Conservation (phyloP, 2,329 filamentous ascomycete genomes). For the Sclerotinia spermophila region DNA sequence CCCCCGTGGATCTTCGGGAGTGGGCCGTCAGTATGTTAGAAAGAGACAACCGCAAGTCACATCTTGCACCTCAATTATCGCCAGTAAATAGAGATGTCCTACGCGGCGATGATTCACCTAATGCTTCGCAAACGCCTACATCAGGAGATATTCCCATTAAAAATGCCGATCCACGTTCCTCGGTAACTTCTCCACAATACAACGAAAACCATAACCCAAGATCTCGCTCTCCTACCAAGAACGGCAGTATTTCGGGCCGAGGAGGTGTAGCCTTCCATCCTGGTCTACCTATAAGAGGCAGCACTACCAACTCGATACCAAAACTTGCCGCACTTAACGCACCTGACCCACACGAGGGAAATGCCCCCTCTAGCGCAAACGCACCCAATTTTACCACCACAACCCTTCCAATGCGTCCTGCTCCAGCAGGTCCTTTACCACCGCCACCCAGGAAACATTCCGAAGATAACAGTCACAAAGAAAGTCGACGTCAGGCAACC, state of each 20-base stretch:
- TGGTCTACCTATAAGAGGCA: conserved; percentile 50
- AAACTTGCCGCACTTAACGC: conserved; percentile 43
- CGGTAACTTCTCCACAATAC: conserved; percentile 45
- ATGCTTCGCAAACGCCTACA: conserved; percentile 55
- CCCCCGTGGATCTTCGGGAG: conserved; percentile 85
- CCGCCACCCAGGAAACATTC: conserved; percentile 56
- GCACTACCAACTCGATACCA: conserved; percentile 52
- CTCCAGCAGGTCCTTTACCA: conserved; percentile 54
- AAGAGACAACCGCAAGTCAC: conserved; percentile 90
- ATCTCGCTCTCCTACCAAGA: conserved; percentile 37
- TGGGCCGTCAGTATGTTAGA: conserved; percentile 96
- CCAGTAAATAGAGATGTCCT: conserved; percentile 75
- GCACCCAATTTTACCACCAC: conserved; percentile 47
- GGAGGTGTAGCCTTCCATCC: conserved; percentile 41
- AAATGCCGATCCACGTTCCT: conserved; percentile 45
- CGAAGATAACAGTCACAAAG: conserved; percentile 42
- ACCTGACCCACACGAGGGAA: conserved; percentile 35
- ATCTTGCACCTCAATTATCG: conserved; percentile 75
- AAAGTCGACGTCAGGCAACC: conserved; percentile 51
- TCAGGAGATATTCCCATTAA: conserved; percentile 70
- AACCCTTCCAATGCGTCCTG: conserved; percentile 60
- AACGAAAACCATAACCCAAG: conserved; percentile 34
- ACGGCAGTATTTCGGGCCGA: conserved; percentile 47
- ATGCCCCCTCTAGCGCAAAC: conserved; percentile 44
- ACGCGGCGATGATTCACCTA: conserved; percentile 43